phyloP scores from a whole-genome alignment of 805 yeast species.

The Starmerella asiatica region DNA sequence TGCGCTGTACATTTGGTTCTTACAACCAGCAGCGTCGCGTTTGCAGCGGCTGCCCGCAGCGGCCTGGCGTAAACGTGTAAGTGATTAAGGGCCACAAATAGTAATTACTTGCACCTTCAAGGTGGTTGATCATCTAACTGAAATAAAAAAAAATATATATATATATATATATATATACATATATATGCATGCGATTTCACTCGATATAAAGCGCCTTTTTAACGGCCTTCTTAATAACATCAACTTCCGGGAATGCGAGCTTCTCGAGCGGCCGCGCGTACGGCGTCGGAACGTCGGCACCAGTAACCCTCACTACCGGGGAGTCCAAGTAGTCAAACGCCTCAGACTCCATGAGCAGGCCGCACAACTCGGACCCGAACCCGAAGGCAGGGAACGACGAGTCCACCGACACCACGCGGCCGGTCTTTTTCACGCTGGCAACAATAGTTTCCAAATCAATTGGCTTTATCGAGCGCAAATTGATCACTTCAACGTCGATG shows the following conservation, averaged over 20 bases:
- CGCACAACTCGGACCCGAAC: constrained; percentile 96
- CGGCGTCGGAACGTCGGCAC: constrained; percentile 99
- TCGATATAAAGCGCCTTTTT: constrained; percentile 31
- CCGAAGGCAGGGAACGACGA: constrained; percentile 97
- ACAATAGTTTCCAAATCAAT: constrained; percentile 78
- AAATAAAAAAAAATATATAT: no score
- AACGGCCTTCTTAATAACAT: constrained; percentile 66
- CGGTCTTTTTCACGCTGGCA: constrained; percentile 86
- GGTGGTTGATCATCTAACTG: no score
- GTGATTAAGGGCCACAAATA: no score
- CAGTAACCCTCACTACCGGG: constrained; percentile 96
- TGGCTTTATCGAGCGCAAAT: constrained; percentile 95
- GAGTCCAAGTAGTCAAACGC: constrained; percentile 97
- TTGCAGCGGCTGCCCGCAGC: constrained; percentile 60
- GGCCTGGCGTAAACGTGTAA: constrained; percentile 46
- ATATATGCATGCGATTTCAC: no score
- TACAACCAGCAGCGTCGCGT: constrained; percentile 44
- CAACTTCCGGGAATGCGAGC: constrained; percentile 96
- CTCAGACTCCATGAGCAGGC: constrained; percentile 95
- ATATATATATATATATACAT: no score
- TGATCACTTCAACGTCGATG: constrained; percentile 83
- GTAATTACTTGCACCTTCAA: no score
- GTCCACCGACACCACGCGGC: constrained; percentile 91
- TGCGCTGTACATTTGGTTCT: constrained; percentile 48
- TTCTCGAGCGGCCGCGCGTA: constrained; percentile 92